Base-by-base conservation (phyloP, 371 early-diverging fungal species). In the Rhizopus stolonifer region DNA sequence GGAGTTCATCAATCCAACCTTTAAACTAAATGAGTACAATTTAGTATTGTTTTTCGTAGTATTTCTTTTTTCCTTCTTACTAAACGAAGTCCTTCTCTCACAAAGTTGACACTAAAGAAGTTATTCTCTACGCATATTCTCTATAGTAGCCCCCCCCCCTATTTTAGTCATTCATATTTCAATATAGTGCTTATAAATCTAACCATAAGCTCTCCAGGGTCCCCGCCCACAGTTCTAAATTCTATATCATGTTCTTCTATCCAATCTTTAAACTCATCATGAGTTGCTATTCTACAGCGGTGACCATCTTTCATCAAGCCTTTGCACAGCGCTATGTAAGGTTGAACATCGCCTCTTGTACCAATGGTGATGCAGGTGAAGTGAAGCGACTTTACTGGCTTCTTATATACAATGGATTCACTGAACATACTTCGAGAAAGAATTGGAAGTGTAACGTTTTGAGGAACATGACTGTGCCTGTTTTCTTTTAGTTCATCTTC, bases 291-390 rank as follows among this genome's bases (percentile, higher is more conserved):
- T 25, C 86, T 78, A 49, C 87, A 87, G 14, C 62, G 65, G 54
- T 92, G 92, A 1, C 91, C 90, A 56, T 88, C 80, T 34, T 67
- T 70, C 79, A 81, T 80, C 9, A 92, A 64, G 2, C 82, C 77
- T 69, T 91, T 90, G 65, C 88, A 85, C 11, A 90, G 73, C 0
- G 91, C 91, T 65, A 92, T 88, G 48, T 88, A 92, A 0, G 91
- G 93, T 57, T 92, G 90, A 0, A 92, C 91, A 65, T 91, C 93
- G 6, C 93, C 93, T 31, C 93, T 79, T 7, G 90, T 87, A n/a
- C 93, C 93, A 54, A 92, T 89, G 0, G 91, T 91, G 32, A 91
- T 63, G 50, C 85, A 85, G 0, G 91, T 91, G 50, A 92, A 84
- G 53, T 81, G 90, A 55, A 92, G 57, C 4, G 86, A 71, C 19